Base-by-base conservation (phyloP, 2,329 filamentous ascomycete genomes). In the Scedosporium dehoogii region DNA sequence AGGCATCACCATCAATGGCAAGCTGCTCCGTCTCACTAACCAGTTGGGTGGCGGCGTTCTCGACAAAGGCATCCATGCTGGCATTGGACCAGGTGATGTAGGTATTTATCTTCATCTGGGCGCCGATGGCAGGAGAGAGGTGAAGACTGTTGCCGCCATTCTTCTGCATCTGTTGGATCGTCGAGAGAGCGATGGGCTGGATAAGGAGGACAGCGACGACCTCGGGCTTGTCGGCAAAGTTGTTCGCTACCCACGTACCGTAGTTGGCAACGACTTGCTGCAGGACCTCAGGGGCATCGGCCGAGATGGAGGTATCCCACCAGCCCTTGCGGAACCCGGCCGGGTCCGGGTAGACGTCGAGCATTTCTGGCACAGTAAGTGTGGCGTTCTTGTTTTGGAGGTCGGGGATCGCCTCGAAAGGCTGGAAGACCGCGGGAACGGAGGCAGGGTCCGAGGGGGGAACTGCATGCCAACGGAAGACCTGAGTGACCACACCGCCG, bases 151-250 rank as follows among this genome's bases (percentile, higher is more conserved):
- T 78, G 27, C 74, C 73, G 1, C 75, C 76, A n/a, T 70, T 70
- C 60, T 73, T 72, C 55, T 65, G 64, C 64, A 77, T 74, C 21
- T 70, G 63, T 4, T 70, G 67, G 6, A 73, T 71, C 64, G 75
- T 68, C 44, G 71, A 70, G 6, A 70, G 70, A 0, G 77, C 75
- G 58, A 81, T 73, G 12, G 74, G 76, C 64, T 82, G 78, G 58
- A 75, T 69, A 59, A 68, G 67, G 51, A 67, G 70, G 61, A 64
- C 67, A 3, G 74, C 73, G 3, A 69, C 38, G 0, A 69, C 65
- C 2, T 68, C 70, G 1, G 66, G 53, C 9, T 69, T 62, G 14
- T 67, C 63, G 55, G 53, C 55, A 48, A 62, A 55, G 27, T 59
- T 53, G 55, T 23, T 41, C 3, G 27, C 41, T 18, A 42, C 57